Evolutionary conservation across 2,329 filamentous ascomycete genomes (phyloP).

Genomic region (Fusarium robinianum): DNA sequence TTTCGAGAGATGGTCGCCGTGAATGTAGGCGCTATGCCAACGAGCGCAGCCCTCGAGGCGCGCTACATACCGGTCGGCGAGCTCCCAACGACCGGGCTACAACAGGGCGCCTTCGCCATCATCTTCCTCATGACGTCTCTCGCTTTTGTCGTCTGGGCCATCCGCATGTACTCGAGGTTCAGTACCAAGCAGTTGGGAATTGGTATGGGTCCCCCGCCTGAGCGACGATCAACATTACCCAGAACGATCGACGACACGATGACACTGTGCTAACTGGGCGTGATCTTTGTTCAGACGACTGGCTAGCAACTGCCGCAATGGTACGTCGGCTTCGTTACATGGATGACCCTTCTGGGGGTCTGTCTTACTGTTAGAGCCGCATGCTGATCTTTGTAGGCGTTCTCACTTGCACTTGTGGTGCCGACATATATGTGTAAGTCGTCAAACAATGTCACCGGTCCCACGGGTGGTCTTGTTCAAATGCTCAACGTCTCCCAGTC

Average conservation of each 20-base stretch:
- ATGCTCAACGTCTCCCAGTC: conserved; percentile 1
- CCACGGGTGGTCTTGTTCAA: fast-evolving
- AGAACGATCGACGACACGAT: neutral
- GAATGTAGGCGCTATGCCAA: neutral
- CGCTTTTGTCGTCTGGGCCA: conserved; percentile 16
- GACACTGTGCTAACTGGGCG: neutral
- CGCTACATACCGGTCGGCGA: conserved; percentile 19
- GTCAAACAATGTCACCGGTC: fast-evolving
- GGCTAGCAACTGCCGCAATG: conserved; percentile 24
- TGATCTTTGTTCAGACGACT: conserved; percentile 20
- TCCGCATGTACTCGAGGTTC: conserved; percentile 26
- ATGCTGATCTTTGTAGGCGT: conserved; percentile 5
- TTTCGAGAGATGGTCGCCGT: conserved; percentile 2
- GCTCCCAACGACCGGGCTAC: conserved; percentile 21
- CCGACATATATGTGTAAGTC: conserved; percentile 26
- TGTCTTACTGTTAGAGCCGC: neutral
- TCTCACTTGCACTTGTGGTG: conserved; percentile 21
- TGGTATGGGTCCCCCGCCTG: conserved; percentile 10
- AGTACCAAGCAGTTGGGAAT: conserved; percentile 24
- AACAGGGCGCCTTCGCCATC: conserved; percentile 26
- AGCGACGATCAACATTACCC: neutral
- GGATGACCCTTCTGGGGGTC: neutral
- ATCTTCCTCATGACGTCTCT: conserved; percentile 25
- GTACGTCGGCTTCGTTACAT: neutral
- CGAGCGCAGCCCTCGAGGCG: conserved; percentile 4